Base-by-base conservation (phyloP, 1,284 basidiomycete species). In the Irpex lacteus region DNA sequence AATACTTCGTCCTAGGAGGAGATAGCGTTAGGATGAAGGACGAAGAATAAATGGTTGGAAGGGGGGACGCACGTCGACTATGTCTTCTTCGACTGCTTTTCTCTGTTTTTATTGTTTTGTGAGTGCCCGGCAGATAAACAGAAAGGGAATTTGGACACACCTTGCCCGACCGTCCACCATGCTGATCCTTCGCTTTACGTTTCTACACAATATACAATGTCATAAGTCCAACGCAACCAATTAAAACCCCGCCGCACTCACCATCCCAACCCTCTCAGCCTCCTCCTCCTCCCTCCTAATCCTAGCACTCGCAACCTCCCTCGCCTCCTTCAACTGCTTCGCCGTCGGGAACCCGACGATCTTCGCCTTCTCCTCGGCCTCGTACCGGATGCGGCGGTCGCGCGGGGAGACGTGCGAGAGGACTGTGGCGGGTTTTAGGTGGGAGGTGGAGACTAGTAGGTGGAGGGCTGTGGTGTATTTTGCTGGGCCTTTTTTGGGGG, bases 341-440 rank as follows among this genome's bases (percentile, higher is more conserved):
- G 91, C 85, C 2, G 90, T 91, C 2, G 91, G 90, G 69, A 92
- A 88, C 0, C 89, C 89, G 2, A 79, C 70, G 3, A 92, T 86
- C 73, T 89, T 91, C 4, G 79, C 79, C 70, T 85, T 90, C 73
- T 92, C 91, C 69, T 94, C 90, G 0, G 77, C 78, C 70, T 91
- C 90, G 69, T 92, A 92, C 66, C 85, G 81, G 58, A 93, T 90
- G 21, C 84, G 81, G 69, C 89, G 90, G 72, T 94, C 91, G 59
- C 85, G 81, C 19, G 91, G 90, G 26, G 91, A 93, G 36, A 86
- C 74, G 69, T 94, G 91, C 0, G 88, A 90, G 26, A 90, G 78
- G 40, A 85, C 69, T 1, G 90, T 91, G 2, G 90, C 88, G 7
- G 91, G 88, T 70, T 90, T 90, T 52, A 94, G 78, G 72, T 93